These are phyloP conservation scores for Kalaharituber pfeilii DNA, from an alignment of 2,329 filamentous ascomycete species.

Conservation along the genomic window DNA sequence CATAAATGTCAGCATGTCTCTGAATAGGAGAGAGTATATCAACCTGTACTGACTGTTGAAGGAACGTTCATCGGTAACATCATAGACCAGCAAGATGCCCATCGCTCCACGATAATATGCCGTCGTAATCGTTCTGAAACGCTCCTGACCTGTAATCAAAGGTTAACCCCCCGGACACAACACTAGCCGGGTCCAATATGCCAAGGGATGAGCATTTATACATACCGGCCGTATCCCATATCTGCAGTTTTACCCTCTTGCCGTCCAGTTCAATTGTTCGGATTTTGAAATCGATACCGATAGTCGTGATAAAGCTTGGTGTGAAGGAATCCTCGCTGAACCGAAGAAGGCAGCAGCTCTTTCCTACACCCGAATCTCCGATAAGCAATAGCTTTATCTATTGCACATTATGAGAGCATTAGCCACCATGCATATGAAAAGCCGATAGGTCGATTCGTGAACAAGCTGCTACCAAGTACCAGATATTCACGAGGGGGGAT, in stretches of 20 bases:
- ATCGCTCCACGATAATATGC: slow-evolving; percentile 97
- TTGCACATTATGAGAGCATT: slow-evolving; percentile 22
- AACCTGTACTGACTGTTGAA: slow-evolving; percentile 60
- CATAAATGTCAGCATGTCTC: slow-evolving; percentile 18
- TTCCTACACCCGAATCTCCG: slow-evolving; percentile 89
- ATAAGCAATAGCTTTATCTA: slow-evolving; percentile 96
- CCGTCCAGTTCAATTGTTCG: slow-evolving; percentile 96
- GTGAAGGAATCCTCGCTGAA: slow-evolving; percentile 98
- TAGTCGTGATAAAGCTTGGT: slow-evolving; percentile 94
- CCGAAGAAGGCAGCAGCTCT: slow-evolving; percentile 88
- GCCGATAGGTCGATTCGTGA: slow-evolving; percentile 12
- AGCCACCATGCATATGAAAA: slow-evolving; percentile 1
- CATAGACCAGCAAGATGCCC: slow-evolving; percentile 94
- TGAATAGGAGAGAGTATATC: slow-evolving; percentile 3
- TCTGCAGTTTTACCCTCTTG: slow-evolving; percentile 97
- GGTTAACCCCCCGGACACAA: neutral
- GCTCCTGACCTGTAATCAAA: slow-evolving; percentile 50
- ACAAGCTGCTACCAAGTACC: slow-evolving; percentile 11
- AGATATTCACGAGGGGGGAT: slow-evolving; percentile 15
- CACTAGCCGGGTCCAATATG: neutral
- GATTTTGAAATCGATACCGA: slow-evolving; percentile 99
- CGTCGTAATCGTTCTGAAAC: slow-evolving; percentile 96
- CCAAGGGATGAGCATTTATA: neutral
- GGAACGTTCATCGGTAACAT: slow-evolving; percentile 89
- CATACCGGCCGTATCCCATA: slow-evolving; percentile 82